These are phyloP conservation scores for Eucalyptus sideroxylon DNA, from an alignment of 345 rosid species.

Conservation along the genomic window DNA sequence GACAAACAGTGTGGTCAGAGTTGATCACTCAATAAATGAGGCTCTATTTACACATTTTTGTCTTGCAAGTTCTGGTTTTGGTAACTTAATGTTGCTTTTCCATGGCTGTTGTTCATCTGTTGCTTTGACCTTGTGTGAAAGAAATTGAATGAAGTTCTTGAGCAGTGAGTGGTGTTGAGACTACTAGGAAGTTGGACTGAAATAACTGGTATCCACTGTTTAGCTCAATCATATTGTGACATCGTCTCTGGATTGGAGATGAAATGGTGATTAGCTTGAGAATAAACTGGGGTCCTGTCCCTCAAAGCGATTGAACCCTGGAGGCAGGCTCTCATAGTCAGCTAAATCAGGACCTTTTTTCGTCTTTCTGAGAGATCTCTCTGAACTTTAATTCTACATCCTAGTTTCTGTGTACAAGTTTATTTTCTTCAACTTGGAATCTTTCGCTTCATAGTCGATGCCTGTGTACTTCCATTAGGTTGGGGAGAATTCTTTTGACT, in stretches of 20 bases:
- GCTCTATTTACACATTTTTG: not conserved
- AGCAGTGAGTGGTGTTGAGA: not conserved
- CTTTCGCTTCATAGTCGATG: not conserved
- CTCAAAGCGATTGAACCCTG: not conserved
- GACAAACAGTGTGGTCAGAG: not conserved
- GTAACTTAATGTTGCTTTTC: not conserved
- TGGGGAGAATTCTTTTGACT: not conserved
- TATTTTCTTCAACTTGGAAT: not conserved
- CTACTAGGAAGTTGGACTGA: not conserved
- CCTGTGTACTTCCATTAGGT: not conserved
- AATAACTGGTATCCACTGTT: not conserved
- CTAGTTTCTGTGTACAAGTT: not conserved
- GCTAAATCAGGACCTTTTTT: not conserved
- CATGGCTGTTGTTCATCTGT: not conserved
- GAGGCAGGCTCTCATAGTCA: not conserved
- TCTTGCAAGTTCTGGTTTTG: not conserved
- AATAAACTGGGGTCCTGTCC: not conserved
- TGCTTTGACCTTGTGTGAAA: not conserved
- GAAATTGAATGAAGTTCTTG: not conserved
- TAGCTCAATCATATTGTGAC: not conserved
- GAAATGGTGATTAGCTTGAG: not conserved
- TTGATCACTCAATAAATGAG: not conserved
- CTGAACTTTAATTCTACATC: not conserved
- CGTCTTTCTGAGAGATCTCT: not conserved
- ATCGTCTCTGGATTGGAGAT: not conserved